Evolutionary conservation across 495 filamentous ascomycete species (phyloP).

Genomic region (Penicillium ucsense): DNA sequence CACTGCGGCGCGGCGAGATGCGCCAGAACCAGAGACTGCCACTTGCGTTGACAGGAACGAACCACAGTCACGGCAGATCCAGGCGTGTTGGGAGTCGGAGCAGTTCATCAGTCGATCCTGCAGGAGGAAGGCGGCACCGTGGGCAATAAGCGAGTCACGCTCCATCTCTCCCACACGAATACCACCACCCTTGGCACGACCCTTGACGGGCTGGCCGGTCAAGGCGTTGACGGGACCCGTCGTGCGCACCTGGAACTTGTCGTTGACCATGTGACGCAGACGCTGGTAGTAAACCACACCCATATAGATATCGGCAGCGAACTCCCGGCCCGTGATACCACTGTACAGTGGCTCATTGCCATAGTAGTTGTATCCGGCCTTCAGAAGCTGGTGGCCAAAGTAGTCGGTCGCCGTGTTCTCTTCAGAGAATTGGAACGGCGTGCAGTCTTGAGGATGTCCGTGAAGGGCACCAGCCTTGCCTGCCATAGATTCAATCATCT

Average conservation of each 20-base stretch:
- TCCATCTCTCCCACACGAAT: conserved; percentile 99
- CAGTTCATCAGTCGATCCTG: conserved; percentile 96
- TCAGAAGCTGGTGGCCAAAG: conserved; percentile 89
- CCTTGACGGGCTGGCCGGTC: conserved; percentile 95
- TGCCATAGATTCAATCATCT: conserved; percentile 96
- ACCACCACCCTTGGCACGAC: conserved; percentile 88
- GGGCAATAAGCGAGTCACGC: conserved; percentile 84
- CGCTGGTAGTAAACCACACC: conserved; percentile 97
- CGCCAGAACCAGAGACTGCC: conserved; percentile 37
- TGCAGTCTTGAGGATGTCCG: conserved; percentile 87
- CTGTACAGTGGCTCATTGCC: conserved; percentile 98
- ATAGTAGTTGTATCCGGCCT: conserved; percentile 94
- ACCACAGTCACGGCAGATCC: conserved; percentile 82
- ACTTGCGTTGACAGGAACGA: conserved; percentile 80
- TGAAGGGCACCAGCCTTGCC: conserved; percentile 92
- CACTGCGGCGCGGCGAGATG: conserved; percentile 18
- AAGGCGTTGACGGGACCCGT: conserved; percentile 82
- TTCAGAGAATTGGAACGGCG: conserved; percentile 90
- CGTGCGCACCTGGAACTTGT: conserved; percentile 97
- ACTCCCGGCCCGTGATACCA: conserved; percentile 89
- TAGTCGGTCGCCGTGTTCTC: conserved; percentile 86
- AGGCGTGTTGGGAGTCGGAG: conserved; percentile 77
- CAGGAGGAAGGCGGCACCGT: conserved; percentile 87
- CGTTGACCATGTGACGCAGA: conserved; percentile 97
- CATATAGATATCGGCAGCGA: conserved; percentile 91